Conservation (phyloP, 2,329 filamentous ascomycete species). For the Fusarium miscanthi region DNA sequence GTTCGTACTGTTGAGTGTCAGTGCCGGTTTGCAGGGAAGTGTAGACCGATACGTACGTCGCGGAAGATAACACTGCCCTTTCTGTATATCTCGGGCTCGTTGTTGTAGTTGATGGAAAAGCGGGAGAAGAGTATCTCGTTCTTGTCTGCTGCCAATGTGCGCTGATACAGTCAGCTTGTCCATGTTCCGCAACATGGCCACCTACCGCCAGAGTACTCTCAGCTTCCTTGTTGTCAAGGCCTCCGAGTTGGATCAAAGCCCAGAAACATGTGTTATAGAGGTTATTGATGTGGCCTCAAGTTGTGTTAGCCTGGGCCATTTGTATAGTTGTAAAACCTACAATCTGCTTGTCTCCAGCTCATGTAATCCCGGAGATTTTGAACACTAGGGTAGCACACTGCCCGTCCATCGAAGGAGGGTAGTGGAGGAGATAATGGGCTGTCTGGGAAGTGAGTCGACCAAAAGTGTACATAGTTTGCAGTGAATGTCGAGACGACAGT, state of each 20-base stretch:
- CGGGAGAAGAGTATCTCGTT: conserved; percentile 93
- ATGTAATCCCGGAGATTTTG: conserved; percentile 92
- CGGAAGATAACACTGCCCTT: conserved; percentile 93
- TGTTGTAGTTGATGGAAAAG: conserved; percentile 97
- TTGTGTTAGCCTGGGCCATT: conserved; percentile 19
- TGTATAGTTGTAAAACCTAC: conserved; percentile 61
- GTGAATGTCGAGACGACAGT: conserved; percentile 95
- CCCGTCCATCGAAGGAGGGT: conserved; percentile 92
- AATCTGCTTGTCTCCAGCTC: conserved; percentile 97
- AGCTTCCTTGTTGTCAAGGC: conserved; percentile 79
- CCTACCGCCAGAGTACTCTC: conserved; percentile 81
- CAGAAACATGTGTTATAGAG: conserved; percentile 98
- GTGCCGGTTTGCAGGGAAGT: neutral
- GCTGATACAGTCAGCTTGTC: conserved; percentile 60
- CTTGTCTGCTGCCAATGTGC: conserved; percentile 87
- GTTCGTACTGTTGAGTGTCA: conserved; percentile 69
- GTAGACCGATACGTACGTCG: conserved; percentile 65
- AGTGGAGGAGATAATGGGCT: conserved; percentile 76
- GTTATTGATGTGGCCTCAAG: conserved; percentile 92
- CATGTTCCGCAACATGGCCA: neutral
- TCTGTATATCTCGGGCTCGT: conserved; percentile 90
- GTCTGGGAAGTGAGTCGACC: conserved; percentile 81
- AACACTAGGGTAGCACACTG: conserved; percentile 87
- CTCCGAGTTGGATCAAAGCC: conserved; percentile 83
- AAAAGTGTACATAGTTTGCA: conserved; percentile 86